phyloP scores from a whole-genome alignment of 75 land plant species.

The Adiantum capillusveneris region DNA sequence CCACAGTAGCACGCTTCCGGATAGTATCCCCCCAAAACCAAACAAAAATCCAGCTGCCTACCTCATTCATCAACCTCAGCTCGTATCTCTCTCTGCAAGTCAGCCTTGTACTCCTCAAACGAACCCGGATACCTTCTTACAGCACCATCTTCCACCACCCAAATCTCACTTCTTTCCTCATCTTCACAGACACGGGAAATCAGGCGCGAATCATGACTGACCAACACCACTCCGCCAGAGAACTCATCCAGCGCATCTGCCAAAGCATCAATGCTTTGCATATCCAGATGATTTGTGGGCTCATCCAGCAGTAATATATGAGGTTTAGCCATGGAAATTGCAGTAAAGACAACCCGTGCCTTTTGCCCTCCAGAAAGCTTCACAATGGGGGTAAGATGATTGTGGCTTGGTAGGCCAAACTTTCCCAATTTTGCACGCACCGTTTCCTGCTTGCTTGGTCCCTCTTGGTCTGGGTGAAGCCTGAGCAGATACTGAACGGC shows the following conservation, averaged over 20 bases:
- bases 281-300: constrained; percentile 93
- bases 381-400: constrained; percentile 88
- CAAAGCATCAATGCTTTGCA: constrained; percentile 95
- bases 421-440: constrained; percentile 92
- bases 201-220: constrained; percentile 90
- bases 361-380: constrained; percentile 89
- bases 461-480: constrained; percentile 92
- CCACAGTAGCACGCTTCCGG: too few species aligned
- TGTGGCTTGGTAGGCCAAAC: constrained; percentile 91
- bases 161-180: constrained; percentile 81
- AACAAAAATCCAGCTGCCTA: too few species aligned
- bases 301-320: constrained; percentile 90
- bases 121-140: constrained; percentile 51
- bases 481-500: constrained; percentile 89
- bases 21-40: too few species aligned
- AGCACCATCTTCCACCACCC: constrained; percentile 90
- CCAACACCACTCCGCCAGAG: constrained; percentile 87
- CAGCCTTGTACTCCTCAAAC: constrained; percentile 79
- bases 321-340: constrained; percentile 94
- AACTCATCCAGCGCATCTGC: constrained; percentile 92
- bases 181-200: constrained; percentile 92
- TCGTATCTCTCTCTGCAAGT: constrained; percentile 58
- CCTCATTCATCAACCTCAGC: constrained; percentile 76
- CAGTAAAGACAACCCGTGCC: constrained; percentile 84
- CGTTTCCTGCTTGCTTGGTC: constrained; percentile 89